Evolutionary conservation across 73 alveolate genomes (phyloP).

Genomic region (Stentor coeruleus): DNA sequence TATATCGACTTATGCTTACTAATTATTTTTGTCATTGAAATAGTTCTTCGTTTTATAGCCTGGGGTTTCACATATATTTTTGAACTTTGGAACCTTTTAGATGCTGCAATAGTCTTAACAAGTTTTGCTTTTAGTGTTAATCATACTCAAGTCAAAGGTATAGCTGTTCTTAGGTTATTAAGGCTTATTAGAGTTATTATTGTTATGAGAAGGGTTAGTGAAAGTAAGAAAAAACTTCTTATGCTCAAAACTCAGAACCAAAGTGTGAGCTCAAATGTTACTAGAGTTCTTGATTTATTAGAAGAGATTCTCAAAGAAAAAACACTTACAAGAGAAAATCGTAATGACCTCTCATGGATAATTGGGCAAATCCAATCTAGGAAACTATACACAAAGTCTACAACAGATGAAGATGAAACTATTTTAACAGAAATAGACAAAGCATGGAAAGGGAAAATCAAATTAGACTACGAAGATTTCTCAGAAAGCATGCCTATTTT

Average conservation of each 20-base stretch:
- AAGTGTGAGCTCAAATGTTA: conserved; percentile 25
- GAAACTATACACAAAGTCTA: conserved; percentile 23
- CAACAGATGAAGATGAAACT: background rate
- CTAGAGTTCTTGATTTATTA: conserved; percentile 7
- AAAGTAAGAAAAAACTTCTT: conserved; percentile 33
- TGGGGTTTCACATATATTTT: conserved; percentile 43
- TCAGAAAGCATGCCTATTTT: background rate
- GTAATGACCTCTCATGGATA: conserved; percentile 9
- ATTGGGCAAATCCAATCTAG: background rate
- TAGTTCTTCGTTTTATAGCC: conserved; percentile 36
- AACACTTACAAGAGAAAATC: background rate
- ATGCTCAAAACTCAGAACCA: conserved; percentile 40
- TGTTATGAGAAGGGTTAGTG: conserved; percentile 59
- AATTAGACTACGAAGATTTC: conserved; percentile 5
- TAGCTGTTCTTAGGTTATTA: conserved; percentile 50
- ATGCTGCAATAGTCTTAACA: conserved; percentile 43
- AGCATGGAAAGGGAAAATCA: conserved; percentile 1
- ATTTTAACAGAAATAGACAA: background rate
- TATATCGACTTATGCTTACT: conserved; percentile 38
- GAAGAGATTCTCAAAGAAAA: conserved; percentile 23
- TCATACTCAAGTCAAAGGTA: conserved; percentile 30
- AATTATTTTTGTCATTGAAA: conserved; percentile 48
- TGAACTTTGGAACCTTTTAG: conserved; percentile 47
- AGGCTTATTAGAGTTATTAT: conserved; percentile 58
- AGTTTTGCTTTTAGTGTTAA: conserved; percentile 43